Base-by-base conservation (phyloP, 805 yeast genomes). In the Wickerhamiella allomyrinae region DNA sequence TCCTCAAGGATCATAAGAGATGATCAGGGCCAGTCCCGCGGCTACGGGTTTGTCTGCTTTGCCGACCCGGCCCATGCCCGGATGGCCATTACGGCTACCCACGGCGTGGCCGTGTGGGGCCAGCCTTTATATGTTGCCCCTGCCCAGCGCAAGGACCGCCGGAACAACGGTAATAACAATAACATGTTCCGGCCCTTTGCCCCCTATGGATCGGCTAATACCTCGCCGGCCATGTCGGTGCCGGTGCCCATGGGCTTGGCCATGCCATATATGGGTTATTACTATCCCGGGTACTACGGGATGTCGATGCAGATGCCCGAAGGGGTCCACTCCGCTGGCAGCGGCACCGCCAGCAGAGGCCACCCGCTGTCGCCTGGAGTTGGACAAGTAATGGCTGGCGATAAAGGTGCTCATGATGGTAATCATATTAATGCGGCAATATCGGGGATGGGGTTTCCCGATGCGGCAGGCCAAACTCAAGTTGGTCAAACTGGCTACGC, bases 21-120 rank as follows among this genome's bases (percentile, higher is more conserved):
- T 43, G 67, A 63, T 29, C 44, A 49, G n/a, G 68, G 66, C 24
- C 65, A 65, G 45, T 79, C 89, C 19, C 73, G 76, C 56, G 87
- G 91, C 17, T 83, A 79, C 56, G 93, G 91, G 36, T 83, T 83
- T 63, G 83, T 82, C 41, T 80, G 85, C 60, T 83, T 71, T 56
- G 76, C 74, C 52, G 64, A 63, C 47, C 78, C 81, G 42, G 63
- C 73, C 39, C 72, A 76, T 54, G 91, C 93, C 7, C 71, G 74
- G 39, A 66, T 69, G 52, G 89, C 93, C 13, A 74, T 79, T 42
- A 71, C 73, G 37, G 77, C 70, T 41, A 77, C 72, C 73, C 71
- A 70, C 57, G 78, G 76, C 48, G 63, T 63, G 49, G 68, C 65
- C 46, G 55, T 74, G 44, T 49, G 53, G 48, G 77, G 76, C 39